phyloP scores from a whole-genome alignment of 805 yeast genomes.

The Ogataea ramenticola region DNA sequence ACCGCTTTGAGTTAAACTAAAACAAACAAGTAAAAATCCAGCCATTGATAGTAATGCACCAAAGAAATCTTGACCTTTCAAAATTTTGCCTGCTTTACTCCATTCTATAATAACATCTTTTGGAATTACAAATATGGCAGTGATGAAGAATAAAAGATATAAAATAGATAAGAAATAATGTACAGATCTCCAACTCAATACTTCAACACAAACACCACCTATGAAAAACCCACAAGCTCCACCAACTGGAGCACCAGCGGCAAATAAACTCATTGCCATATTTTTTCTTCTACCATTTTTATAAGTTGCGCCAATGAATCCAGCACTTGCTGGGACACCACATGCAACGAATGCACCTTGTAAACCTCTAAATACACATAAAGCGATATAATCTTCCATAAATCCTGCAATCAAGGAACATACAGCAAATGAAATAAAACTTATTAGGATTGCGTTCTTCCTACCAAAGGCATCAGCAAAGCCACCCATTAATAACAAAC shows the following conservation, averaged over 20 bases:
- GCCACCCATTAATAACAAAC: slow-evolving; percentile 36
- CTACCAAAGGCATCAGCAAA: slow-evolving; percentile 41
- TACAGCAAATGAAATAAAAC: slow-evolving; percentile 26
- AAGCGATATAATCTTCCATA: slow-evolving; percentile 27
- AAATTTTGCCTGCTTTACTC: slow-evolving; percentile 14
- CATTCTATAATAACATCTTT: slow-evolving; percentile 24
- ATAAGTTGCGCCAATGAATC: slow-evolving; percentile 35
- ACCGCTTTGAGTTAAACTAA: slow-evolving; percentile 37
- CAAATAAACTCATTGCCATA: slow-evolving; percentile 33
- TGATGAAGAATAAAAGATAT: slow-evolving; percentile 19
- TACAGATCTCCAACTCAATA: slow-evolving; percentile 34
- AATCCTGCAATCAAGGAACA: slow-evolving; percentile 30
- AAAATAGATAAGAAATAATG: slow-evolving; percentile 35
- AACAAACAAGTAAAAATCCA: slow-evolving; percentile 35
- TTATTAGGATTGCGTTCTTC: slow-evolving; percentile 28
- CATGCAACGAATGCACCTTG: slow-evolving; percentile 38
- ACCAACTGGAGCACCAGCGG: slow-evolving; percentile 43
- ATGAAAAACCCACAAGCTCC: slow-evolving; percentile 34
- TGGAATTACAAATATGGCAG: slow-evolving; percentile 26
- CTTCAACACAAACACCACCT: slow-evolving; percentile 36
- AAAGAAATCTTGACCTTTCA: slow-evolving; percentile 30
- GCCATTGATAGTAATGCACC: slow-evolving; percentile 35
- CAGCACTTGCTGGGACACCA: slow-evolving; percentile 41
- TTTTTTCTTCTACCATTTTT: slow-evolving; percentile 33
- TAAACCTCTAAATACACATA: slow-evolving; percentile 36